Evolutionary conservation across 441 rosid species (phyloP).

Genomic region (Corymbia citriodora): DNA sequence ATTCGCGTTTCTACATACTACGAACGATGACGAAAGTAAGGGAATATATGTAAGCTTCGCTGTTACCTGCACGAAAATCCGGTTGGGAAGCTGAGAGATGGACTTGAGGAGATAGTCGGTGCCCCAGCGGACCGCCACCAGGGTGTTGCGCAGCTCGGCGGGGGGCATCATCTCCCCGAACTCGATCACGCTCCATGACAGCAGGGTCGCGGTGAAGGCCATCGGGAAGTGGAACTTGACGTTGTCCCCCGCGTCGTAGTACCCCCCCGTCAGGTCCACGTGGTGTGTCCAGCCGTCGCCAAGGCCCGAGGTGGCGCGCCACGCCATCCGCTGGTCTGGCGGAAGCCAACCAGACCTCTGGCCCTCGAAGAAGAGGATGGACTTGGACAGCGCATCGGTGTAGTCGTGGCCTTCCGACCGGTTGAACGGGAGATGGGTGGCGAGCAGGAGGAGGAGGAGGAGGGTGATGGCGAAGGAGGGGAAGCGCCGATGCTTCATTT

Average conservation of each 20-base stretch:
- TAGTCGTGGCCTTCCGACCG: conserved; percentile 53
- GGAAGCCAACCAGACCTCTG: conserved; percentile 88
- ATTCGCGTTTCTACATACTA: not conserved
- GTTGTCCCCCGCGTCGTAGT: conserved; percentile 94
- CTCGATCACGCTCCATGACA: conserved; percentile 85
- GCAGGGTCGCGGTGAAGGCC: conserved; percentile 84
- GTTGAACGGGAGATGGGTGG: not conserved
- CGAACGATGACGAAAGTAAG: not conserved
- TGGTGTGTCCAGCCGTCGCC: conserved; percentile 70
- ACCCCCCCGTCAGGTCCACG: conserved; percentile 75
- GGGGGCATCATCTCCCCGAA: conserved; percentile 81
- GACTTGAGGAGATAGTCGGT: conserved; percentile 74
- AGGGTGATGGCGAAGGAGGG: not conserved
- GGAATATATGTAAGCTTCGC: not conserved
- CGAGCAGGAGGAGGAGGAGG: not conserved
- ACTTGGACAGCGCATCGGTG: conserved; percentile 69
- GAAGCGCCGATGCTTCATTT: not conserved
- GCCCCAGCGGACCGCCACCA: conserved; percentile 76
- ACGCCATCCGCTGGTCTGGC: conserved; percentile 51
- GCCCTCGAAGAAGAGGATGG: conserved; percentile 93
- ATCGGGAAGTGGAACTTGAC: conserved; percentile 87
- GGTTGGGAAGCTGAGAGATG: conserved; percentile 66
- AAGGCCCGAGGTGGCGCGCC: conserved; percentile 73
- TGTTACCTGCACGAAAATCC: conserved; percentile 86
- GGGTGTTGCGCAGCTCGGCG: conserved; percentile 45